Percentiles rank a stretch among this genome's conserved stretches.
phyloP scores from a whole-genome alignment of 2,329 filamentous ascomycete species.

The Hawksworthiomyces lignivorus region DNA sequence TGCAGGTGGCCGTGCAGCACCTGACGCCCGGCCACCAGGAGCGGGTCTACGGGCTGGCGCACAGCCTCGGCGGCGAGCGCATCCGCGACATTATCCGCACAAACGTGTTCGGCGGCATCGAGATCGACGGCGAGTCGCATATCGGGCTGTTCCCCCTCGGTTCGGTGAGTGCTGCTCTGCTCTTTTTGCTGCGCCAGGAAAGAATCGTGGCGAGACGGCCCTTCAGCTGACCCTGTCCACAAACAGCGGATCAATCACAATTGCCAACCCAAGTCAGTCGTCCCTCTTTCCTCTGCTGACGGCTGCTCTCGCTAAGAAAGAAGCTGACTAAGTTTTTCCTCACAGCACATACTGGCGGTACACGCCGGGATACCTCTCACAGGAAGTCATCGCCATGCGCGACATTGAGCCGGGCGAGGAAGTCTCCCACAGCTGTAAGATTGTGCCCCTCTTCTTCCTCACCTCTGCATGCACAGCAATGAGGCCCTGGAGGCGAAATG shows the following conservation, averaged over 20 bases:
- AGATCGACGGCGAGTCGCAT: constrained; percentile 18
- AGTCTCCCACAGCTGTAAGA: constrained; percentile 19
- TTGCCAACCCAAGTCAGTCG: constrained; percentile 18
- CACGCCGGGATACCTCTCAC: constrained; percentile 13
- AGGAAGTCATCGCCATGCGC: constrained; percentile 18
- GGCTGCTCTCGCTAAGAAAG: too few species aligned
- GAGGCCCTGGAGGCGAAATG: too few species aligned
- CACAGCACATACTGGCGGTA: constrained; percentile 18
- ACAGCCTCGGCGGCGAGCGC: constrained; percentile 7
- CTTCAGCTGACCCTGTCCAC: background rate
- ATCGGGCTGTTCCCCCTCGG: constrained; percentile 17
- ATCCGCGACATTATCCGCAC: constrained; percentile 19
- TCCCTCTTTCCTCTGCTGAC: too few species aligned
- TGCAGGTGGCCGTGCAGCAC: constrained; percentile 14
- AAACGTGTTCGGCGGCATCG: constrained; percentile 20
- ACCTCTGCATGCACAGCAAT: too few species aligned
- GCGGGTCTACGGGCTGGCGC: constrained; percentile 13
- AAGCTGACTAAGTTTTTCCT: too few species aligned
- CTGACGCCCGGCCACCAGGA: constrained; percentile 11
- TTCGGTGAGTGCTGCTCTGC: constrained; percentile 18
- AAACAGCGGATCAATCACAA: constrained; percentile 19
- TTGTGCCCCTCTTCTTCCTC: too few species aligned
- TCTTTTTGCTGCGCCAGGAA: too few species aligned
- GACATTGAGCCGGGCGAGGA: constrained; percentile 17
- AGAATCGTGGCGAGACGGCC: too few species aligned